These are phyloP conservation scores for Stereocaulon alpinum DNA, from an alignment of 495 filamentous ascomycete genomes.

Conservation along the genomic window DNA sequence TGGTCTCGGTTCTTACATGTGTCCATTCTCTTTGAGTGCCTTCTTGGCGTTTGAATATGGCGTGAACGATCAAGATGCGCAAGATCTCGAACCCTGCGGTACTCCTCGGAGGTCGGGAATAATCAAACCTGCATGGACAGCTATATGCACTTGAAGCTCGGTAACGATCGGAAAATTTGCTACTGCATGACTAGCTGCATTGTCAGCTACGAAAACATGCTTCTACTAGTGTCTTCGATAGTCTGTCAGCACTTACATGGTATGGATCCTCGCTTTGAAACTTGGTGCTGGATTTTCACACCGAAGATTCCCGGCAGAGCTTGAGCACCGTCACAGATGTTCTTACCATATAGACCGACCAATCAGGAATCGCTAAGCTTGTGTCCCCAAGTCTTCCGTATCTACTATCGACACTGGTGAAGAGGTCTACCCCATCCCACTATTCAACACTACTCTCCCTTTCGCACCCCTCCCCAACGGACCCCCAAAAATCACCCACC, in stretches of 20 bases:
- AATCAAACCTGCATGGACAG: not conserved
- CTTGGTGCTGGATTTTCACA: too few species aligned
- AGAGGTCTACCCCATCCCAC: not conserved
- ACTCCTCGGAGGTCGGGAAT: not conserved
- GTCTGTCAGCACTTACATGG: too few species aligned
- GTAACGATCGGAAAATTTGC: not conserved
- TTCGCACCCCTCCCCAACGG: not conserved
- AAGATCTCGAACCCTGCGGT: not conserved
- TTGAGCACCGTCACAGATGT: not conserved
- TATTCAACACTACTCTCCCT: not conserved
- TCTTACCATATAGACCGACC: not conserved
- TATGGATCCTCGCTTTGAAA: too few species aligned
- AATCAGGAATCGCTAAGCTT: not conserved
- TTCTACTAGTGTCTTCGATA: too few species aligned
- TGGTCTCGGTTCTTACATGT: not conserved
- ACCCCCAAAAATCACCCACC: not conserved
- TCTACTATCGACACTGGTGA: not conserved
- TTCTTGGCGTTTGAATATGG: too few species aligned
- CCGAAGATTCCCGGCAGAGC: not conserved
- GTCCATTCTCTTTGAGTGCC: too few species aligned
- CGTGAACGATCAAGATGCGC: too few species aligned
- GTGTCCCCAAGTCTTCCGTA: not conserved
- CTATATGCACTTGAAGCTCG: too few species aligned
- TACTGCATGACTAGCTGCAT: not conserved
- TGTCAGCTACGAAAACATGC: too few species aligned